Conservation (phyloP, 2,329 filamentous ascomycete genomes). For the Nemania diffusa region DNA sequence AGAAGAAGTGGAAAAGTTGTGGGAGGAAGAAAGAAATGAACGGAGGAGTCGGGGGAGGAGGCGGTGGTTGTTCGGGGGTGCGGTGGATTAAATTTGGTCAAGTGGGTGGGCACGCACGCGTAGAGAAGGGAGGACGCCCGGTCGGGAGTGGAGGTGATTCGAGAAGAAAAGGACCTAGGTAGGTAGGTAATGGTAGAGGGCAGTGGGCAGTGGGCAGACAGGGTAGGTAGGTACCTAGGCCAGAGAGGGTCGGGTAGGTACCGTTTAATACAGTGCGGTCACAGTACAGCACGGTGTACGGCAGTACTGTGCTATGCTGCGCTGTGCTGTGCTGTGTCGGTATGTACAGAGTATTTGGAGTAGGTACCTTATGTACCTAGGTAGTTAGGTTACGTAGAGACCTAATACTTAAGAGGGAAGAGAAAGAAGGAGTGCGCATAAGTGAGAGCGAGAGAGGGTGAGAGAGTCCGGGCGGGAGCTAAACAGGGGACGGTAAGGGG, state of each 20-base stretch:
- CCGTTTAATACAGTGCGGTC: background rate
- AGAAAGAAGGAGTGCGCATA: background rate
- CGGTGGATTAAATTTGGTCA: constrained; percentile 48
- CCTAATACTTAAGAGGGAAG: background rate
- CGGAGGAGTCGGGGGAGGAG: constrained; percentile 47
- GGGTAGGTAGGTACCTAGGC: background rate
- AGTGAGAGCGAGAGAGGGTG: background rate
- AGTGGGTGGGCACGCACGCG: constrained; percentile 36
- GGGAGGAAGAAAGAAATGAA: constrained; percentile 41
- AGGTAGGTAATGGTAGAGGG: background rate
- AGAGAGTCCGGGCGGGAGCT: background rate
- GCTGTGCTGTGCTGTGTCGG: background rate
- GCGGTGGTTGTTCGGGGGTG: constrained; percentile 48
- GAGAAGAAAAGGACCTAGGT: constrained; percentile 13
- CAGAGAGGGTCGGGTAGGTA: background rate
- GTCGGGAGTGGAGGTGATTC: constrained; percentile 48
- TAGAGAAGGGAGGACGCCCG: constrained; percentile 43
- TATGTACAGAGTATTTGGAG: too few species aligned
- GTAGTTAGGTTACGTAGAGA: background rate
- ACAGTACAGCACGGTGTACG: background rate
- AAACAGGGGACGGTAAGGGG: constrained; percentile 20
- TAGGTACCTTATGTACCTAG: background rate
- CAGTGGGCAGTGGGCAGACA: background rate
- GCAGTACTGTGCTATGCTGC: background rate
- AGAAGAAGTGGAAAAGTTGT: constrained; percentile 38